phyloP scores from a whole-genome alignment of 257 asterid species.

The Solanum sparsipilum region DNA sequence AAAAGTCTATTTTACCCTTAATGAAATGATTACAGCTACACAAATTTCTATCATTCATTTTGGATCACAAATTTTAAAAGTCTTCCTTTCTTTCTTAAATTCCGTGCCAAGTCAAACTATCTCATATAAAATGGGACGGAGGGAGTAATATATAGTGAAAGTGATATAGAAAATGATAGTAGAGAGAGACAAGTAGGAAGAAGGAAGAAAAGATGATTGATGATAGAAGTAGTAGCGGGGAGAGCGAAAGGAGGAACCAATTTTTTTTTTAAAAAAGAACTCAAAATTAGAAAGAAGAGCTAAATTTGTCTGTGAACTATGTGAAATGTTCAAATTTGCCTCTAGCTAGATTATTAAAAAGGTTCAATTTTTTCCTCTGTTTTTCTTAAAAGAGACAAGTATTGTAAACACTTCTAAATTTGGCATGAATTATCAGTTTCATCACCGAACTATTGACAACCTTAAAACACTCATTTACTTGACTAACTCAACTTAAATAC shows the following conservation, averaged over 20 bases:
- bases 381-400: neutral
- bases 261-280: neutral
- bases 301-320: neutral
- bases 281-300: neutral
- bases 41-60: too few relatives aligned
- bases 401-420: too few relatives aligned
- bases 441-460: rapidly evolving
- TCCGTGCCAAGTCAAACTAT: too few relatives aligned
- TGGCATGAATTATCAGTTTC: too few relatives aligned
- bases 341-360: neutral
- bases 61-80: too few relatives aligned
- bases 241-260: too few relatives aligned
- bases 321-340: neutral
- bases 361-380: neutral
- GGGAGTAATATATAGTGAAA: neutral
- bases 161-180: neutral
- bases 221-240: too few relatives aligned
- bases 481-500: neutral
- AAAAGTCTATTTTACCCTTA: too few relatives aligned
- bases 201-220: neutral
- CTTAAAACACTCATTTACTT: neutral
- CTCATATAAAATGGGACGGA: too few relatives aligned
- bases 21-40: too few relatives aligned
- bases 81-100: too few relatives aligned
- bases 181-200: neutral